Conservation (phyloP, 2,329 filamentous ascomycete genomes). For the Bipolaris sorokiniana region DNA sequence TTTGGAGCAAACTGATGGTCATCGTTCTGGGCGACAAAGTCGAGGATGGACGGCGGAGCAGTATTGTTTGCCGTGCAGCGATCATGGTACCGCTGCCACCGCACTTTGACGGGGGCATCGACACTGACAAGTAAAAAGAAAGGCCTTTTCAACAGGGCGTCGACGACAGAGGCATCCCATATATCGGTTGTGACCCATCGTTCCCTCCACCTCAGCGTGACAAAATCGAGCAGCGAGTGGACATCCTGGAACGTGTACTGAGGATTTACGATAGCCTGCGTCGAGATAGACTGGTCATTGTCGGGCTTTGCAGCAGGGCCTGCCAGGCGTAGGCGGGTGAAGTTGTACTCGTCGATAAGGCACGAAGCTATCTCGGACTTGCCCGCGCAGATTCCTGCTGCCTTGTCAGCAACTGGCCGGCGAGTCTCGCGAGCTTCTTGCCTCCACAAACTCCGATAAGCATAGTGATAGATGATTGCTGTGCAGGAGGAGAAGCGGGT, state of each 20-base stretch:
- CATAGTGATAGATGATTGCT: constrained; percentile 57
- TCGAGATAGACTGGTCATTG: background rate
- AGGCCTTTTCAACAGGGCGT: constrained; percentile 77
- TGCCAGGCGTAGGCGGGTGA: constrained; percentile 72
- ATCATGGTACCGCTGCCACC: constrained; percentile 78
- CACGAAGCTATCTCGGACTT: constrained; percentile 91
- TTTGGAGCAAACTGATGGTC: constrained; percentile 72
- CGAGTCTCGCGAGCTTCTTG: constrained; percentile 19
- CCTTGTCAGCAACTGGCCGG: constrained; percentile 19
- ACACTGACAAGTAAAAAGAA: constrained; percentile 94
- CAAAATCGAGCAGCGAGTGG: constrained; percentile 77
- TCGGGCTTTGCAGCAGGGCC: constrained; percentile 46
- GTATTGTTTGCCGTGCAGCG: constrained; percentile 59
- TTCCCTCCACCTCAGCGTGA: constrained; percentile 81
- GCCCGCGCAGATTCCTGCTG: constrained; percentile 84
- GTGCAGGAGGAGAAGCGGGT: background rate
- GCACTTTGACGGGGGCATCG: constrained; percentile 83
- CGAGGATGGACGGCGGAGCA: constrained; percentile 60
- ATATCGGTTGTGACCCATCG: constrained; percentile 89
- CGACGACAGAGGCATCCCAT: constrained; percentile 72
- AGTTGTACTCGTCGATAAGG: constrained; percentile 81
- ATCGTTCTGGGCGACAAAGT: constrained; percentile 71
- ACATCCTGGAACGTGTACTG: constrained; percentile 56
- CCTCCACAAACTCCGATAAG: constrained; percentile 72
- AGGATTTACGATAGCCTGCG: constrained; percentile 26